Evolutionary conservation across 805 yeast genomes (phyloP).

Genomic region (Spathaspora girioi): DNA sequence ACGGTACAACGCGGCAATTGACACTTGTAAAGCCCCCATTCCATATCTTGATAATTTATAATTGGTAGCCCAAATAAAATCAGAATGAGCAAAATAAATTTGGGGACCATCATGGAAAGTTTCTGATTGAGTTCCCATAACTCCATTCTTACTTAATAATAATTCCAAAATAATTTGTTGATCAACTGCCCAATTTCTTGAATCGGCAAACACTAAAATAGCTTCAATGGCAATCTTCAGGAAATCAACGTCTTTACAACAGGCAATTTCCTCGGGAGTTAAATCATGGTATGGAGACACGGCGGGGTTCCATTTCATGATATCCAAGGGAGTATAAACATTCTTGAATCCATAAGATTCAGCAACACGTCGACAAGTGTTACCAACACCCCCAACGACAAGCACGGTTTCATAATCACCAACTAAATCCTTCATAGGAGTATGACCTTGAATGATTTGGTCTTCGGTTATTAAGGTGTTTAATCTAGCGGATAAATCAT

Average conservation of each 20-base stretch:
- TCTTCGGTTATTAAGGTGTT: conserved; percentile 60
- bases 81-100: conserved; percentile 86
- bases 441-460: conserved; percentile 89
- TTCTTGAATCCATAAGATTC: conserved; percentile 78
- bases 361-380: conserved; percentile 79
- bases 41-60: conserved; percentile 81
- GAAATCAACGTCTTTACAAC: conserved; percentile 60
- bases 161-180: conserved; percentile 85
- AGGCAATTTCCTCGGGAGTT: conserved; percentile 63
- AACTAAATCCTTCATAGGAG: conserved; percentile 86
- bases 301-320: conserved; percentile 82
- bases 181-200: conserved; percentile 91
- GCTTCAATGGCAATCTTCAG: conserved; percentile 69
- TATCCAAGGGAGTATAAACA: conserved; percentile 78
- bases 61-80: conserved; percentile 91
- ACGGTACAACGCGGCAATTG: conserved; percentile 78
- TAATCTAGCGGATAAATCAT: conserved; percentile 62
- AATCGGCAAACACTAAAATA: conserved; percentile 85
- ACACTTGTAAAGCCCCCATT: conserved; percentile 91
- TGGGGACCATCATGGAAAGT: conserved; percentile 76
- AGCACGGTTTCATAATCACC: conserved; percentile 66
- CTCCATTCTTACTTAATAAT: conserved; percentile 71
- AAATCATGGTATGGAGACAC: conserved; percentile 80
- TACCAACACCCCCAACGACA: conserved; percentile 88
- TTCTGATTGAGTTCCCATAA: conserved; percentile 76